Evolutionary conservation across 495 filamentous ascomycete species (phyloP), one percentile per base, ranked within the genome.

Genomic region (Pseudomonodictys pantanalensis): DNA sequence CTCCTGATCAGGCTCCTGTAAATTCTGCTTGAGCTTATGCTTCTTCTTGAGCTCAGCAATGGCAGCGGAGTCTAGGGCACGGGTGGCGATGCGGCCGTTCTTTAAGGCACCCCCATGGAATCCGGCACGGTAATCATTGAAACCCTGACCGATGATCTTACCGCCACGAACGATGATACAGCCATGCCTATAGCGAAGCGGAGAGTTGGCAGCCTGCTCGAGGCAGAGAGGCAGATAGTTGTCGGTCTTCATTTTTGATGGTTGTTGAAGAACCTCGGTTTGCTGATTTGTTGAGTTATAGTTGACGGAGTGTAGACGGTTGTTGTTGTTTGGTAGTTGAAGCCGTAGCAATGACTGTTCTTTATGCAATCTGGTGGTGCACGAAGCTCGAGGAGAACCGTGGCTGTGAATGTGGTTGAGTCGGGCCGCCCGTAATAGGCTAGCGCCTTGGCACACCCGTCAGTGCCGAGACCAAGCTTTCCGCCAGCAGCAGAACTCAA

Each of bases 161-260:
- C 79, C 77, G 43, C 78, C 78, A 39, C 78, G 76, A 43, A 78
- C 78, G 51, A 79, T 72, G 69, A 80, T 76, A 42, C 71, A 72
- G 15, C 77, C 78, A 68, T 79, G 78, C 56, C 76, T 75, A 65
- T 76, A 77, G 65, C 70, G 72, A 24, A 81, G 77, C 23, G 77
- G 73, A 12, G 78, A 80, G 18, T 73, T 70, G 39, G 77, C 61
- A 35, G 78, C 78, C 70, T 81, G 77, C 70, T 78, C 72, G 43
- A 80, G 76, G 71, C 78, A 79, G 30, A 79, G 71, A 55, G 70
- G 71, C 30, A 80, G 70, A 58, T 76, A 79, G 39, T 69, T 71
- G 54, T 72, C 71, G 54, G 70, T 69, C 69, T 70, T 73, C 71
- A 73, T n/a, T 73, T 54, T 54, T 59, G 61, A 15, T 56, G 44